Evolutionary conservation across 108 stramenopile species (phyloP), one percentile per base, ranked within the genome.

Genomic region (Conticribra weissflogii): DNA sequence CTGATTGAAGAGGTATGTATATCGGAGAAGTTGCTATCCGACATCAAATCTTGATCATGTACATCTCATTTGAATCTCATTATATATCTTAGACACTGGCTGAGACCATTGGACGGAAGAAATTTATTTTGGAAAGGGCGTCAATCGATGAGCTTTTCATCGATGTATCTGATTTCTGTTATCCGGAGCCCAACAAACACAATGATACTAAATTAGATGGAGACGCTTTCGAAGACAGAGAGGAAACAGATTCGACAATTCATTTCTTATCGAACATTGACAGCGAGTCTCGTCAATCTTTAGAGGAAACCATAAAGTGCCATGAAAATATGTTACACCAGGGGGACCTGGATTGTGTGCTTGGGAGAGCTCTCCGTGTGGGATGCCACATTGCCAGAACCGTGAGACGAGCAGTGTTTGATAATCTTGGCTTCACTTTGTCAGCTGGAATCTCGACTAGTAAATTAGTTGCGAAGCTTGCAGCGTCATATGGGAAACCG

Each of bases 81-180:
- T 48, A 53, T 51, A 1, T 24, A 15, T 56, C 36, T 41, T 21
- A 74, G 59, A 66, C 71, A 23, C 36, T 78, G 53, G 52, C 53
- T 17, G 44, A 57, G 2, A 33, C 52, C 44, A 0, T 80, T 14
- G 78, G 74, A 28, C 78, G 74, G 50, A 67, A 77, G 25, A 73
- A 72, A 2, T 88, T 88, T 54, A 74, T 87, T 4, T 55, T 95
- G 63, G 93, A 95, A 73, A 74, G 86, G 50, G 93, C 93, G 0
- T 86, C 85, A 1, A 92, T 95, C 59, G 93, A 95, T 73, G 93
- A 95, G 59, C 79, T 95, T 34, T 95, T 88, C 52, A 71, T 95
- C 15, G 93, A 95, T 73, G 85, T 95, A n/a, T 89, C 88, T 4
- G 64, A 76, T 8, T 85, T 79, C 51, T 93, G 89, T 59, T 83